Conservation (phyloP, 345 rosid genomes). For the Adansonia digitata region DNA sequence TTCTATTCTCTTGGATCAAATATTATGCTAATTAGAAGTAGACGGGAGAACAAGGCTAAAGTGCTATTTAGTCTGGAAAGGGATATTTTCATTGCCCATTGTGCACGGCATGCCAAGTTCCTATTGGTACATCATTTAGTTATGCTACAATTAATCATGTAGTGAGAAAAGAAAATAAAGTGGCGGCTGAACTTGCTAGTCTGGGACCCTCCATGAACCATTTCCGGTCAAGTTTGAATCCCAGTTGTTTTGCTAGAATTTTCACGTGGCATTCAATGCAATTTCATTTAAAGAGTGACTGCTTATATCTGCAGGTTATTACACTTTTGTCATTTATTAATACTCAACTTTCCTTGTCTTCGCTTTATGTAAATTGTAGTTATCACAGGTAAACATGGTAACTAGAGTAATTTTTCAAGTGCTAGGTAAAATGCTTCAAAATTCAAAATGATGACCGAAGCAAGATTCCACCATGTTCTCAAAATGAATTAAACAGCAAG, state of each 20-base stretch:
- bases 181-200: background rate
- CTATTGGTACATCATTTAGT: background rate
- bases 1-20: background rate
- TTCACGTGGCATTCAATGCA: background rate
- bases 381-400: background rate
- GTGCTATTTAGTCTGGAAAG: background rate
- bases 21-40: background rate
- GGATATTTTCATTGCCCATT: background rate
- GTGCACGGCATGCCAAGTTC: background rate
- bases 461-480: conserved; percentile 3
- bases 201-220: background rate
- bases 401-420: background rate
- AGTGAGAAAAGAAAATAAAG: background rate
- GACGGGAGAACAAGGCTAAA: background rate
- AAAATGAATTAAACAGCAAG: background rate
- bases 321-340: background rate
- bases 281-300: background rate
- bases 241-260: background rate
- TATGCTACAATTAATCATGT: background rate
- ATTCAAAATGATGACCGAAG: background rate
- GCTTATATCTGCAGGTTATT: background rate
- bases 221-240: background rate
- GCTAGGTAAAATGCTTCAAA: background rate
- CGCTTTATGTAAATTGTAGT: background rate
- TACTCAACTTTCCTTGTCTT: background rate